Evolutionary conservation across 495 filamentous ascomycete genomes (phyloP).

Genomic region (Neurospora sp.): DNA sequence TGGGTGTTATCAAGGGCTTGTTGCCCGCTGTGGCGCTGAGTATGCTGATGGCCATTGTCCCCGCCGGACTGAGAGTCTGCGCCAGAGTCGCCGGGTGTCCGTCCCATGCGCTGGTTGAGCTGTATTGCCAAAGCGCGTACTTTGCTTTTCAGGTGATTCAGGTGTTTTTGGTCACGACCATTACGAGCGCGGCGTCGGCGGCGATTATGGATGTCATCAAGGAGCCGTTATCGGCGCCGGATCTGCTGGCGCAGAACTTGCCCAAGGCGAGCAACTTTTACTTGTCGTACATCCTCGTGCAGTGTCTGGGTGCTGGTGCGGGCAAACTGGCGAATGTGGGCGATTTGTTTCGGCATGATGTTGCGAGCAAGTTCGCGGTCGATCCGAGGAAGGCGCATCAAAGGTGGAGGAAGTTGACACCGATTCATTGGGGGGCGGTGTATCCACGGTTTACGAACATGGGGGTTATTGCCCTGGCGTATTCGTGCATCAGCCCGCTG

Average conservation of each 20-base stretch:
- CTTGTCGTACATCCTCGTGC: slow-evolving; percentile 77
- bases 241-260: slow-evolving; percentile 59
- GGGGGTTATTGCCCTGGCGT: slow-evolving; percentile 56
- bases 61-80: slow-evolving; percentile 56
- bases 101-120: slow-evolving; percentile 66
- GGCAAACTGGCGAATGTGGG: slow-evolving; percentile 48
- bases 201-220: slow-evolving; percentile 48
- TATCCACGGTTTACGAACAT: slow-evolving; percentile 66
- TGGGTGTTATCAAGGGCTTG: slow-evolving; percentile 68
- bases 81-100: slow-evolving; percentile 72
- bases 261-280: slow-evolving; percentile 85
- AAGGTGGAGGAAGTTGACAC: slow-evolving; percentile 52
- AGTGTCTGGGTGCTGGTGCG: slow-evolving; percentile 65
- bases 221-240: slow-evolving; percentile 48
- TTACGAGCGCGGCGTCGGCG: slow-evolving; percentile 59
- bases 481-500: slow-evolving; percentile 83
- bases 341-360: slow-evolving; percentile 42
- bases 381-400: slow-evolving; percentile 70
- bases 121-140: slow-evolving; percentile 84
- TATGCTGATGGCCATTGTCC: slow-evolving; percentile 69
- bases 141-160: slow-evolving; percentile 94
- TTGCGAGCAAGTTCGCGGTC: slow-evolving; percentile 54
- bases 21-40: slow-evolving; percentile 66
- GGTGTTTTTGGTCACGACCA: slow-evolving; percentile 78
- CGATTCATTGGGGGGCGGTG: slow-evolving; percentile 58